Evolutionary conservation across 2,329 filamentous ascomycete species (phyloP).

Genomic region (Berkeleyomyces basicola): DNA sequence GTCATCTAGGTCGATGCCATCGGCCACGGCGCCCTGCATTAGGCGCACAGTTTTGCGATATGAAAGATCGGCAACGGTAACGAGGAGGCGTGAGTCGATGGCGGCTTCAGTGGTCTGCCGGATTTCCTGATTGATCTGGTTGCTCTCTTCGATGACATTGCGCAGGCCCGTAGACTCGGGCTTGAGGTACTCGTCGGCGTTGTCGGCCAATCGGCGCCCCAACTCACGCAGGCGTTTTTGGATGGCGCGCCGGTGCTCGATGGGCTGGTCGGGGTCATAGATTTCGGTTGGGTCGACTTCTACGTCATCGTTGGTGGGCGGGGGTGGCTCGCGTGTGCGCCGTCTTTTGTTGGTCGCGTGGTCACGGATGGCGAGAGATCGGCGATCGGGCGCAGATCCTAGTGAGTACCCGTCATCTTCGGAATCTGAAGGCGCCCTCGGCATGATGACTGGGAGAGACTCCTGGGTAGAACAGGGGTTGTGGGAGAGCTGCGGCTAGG

Average conservation of each 20-base stretch:
- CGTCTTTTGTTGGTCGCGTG: constrained; percentile 14
- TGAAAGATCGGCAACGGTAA: constrained; percentile 63
- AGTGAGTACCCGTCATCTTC: not conserved
- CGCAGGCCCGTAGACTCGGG: constrained; percentile 47
- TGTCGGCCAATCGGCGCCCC: constrained; percentile 40
- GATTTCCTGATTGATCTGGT: constrained; percentile 48
- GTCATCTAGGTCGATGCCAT: constrained; percentile 75
- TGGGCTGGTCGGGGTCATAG: constrained; percentile 73
- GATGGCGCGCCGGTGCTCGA: constrained; percentile 53
- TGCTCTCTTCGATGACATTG: constrained; percentile 48
- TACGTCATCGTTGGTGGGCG: constrained; percentile 10
- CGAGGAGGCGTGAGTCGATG: constrained; percentile 73
- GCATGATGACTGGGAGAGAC: not conserved
- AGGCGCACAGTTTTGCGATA: constrained; percentile 63
- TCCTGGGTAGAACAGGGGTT: not conserved
- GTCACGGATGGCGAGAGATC: not conserved
- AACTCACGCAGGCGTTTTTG: constrained; percentile 55
- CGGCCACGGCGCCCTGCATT: constrained; percentile 52
- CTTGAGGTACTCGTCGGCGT: constrained; percentile 51
- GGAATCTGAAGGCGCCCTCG: not conserved
- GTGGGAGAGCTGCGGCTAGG: not conserved
- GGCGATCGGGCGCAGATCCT: not conserved
- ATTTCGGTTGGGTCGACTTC: constrained; percentile 23
- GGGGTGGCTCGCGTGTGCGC: constrained; percentile 17
- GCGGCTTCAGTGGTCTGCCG: constrained; percentile 83